Evolutionary conservation across 2,329 filamentous ascomycete species (phyloP).

Genomic region (Hypoxylon sp.): DNA sequence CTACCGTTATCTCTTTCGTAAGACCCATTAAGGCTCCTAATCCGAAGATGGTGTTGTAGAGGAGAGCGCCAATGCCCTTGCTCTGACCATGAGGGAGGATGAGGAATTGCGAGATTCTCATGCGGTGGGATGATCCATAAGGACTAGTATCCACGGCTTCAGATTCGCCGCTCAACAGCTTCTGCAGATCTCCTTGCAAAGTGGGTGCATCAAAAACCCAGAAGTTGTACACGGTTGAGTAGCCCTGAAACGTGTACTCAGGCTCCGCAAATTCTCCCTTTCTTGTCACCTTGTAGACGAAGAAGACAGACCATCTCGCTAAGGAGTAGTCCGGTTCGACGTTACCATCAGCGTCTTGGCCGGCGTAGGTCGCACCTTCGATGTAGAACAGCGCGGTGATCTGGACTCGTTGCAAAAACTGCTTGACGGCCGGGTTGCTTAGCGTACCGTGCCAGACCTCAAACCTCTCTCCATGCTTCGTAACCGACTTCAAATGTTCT

Average conservation of each 20-base stretch:
- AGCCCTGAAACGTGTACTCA: conserved; percentile 85
- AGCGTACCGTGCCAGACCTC: conserved; percentile 87
- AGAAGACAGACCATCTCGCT: conserved; percentile 90
- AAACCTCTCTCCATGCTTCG: conserved; percentile 67
- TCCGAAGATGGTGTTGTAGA: conserved; percentile 83
- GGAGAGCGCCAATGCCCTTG: conserved; percentile 76
- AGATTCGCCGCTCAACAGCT: conserved; percentile 38
- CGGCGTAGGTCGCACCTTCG: conserved; percentile 85
- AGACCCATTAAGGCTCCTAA: conserved; percentile 71
- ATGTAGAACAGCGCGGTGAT: conserved; percentile 87
- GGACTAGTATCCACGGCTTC: conserved; percentile 57
- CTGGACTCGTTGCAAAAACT: conserved; percentile 81
- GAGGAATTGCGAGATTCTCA: conserved; percentile 91
- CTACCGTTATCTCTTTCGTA: conserved; percentile 87
- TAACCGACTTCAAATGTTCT: conserved; percentile 70
- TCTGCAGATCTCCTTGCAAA: conserved; percentile 50
- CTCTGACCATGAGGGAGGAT: conserved; percentile 88
- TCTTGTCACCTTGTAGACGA: conserved; percentile 71
- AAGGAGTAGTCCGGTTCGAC: conserved; percentile 76
- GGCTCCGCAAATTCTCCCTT: conserved; percentile 53
- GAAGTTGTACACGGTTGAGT: conserved; percentile 89
- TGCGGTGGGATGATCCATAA: conserved; percentile 75
- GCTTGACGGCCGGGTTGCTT: conserved; percentile 71
- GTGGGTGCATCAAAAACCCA: conserved; percentile 67
- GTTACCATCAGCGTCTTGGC: conserved; percentile 52